phyloP scores from a whole-genome alignment of 23 red algal genomes.

The Gracilaria caudata region DNA sequence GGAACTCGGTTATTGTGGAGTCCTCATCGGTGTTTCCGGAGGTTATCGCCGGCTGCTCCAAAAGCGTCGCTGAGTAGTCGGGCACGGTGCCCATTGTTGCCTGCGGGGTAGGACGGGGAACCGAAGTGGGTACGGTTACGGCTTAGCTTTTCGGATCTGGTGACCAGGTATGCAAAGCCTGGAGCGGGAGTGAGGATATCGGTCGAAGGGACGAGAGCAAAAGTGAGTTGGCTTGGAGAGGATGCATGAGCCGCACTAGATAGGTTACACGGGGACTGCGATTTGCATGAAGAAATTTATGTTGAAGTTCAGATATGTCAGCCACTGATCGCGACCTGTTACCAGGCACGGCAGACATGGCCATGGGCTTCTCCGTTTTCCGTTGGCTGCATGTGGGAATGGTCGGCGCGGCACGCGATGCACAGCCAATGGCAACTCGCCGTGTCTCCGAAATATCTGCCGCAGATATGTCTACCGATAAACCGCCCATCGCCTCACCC shows the following conservation, averaged over 20 bases:
- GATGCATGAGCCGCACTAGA: neutral
- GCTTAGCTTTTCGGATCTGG: neutral
- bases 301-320: neutral
- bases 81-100: constrained; percentile 27
- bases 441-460: constrained; percentile 14
- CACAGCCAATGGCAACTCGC: neutral
- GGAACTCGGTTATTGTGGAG: constrained; percentile 46
- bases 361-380: too few species aligned
- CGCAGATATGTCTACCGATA: neutral
- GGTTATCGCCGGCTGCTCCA: neutral
- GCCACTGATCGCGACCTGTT: too few species aligned
- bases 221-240: neutral
- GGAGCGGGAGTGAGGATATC: neutral
- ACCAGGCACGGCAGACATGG: too few species aligned
- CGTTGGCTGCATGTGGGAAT: neutral
- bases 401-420: constrained; percentile 1
- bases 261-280: neutral
- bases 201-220: neutral
- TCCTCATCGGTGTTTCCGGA: neutral
- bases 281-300: neutral
- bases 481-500: neutral
- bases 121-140: neutral
- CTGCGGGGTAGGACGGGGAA: neutral
- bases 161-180: neutral
- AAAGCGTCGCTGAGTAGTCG: constrained; percentile 16